Conservation (phyloP, 805 yeast genomes). For the Ogataea naganishii region DNA sequence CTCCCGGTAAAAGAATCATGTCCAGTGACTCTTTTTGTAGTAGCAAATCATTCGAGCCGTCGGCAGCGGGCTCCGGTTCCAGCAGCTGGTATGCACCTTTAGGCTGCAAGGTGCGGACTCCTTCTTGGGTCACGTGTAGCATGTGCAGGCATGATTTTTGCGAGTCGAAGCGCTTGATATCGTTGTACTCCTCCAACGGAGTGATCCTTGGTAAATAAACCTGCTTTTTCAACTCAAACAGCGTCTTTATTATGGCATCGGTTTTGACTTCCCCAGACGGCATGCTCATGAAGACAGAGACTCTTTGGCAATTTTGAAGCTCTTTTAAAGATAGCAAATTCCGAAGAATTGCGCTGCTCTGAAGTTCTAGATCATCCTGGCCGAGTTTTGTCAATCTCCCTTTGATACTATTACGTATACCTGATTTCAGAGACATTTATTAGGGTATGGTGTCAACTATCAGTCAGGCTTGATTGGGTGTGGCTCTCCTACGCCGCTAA, state of each 20-base stretch:
- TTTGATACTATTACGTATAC: no score
- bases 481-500: no score
- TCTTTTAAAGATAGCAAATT: constrained; percentile 10
- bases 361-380: no score
- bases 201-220: constrained; percentile 51
- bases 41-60: constrained; percentile 16
- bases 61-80: constrained; percentile 45
- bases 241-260: constrained; percentile 35
- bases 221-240: constrained; percentile 37
- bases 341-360: no score
- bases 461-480: no score
- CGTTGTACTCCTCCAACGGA: constrained; percentile 17
- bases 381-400: no score
- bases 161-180: constrained; percentile 12
- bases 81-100: constrained; percentile 57
- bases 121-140: constrained; percentile 36
- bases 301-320: constrained; percentile 33
- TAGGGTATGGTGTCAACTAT: no score
- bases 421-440: no score
- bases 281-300: constrained; percentile 76
- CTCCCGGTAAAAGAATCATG: constrained; percentile 74
- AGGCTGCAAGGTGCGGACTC: constrained; percentile 44
- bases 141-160: constrained; percentile 46
- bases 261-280: constrained; percentile 65
- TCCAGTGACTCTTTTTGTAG: constrained; percentile 34